These are phyloP conservation scores for Dionaea muscipula DNA, from an alignment of 179 eudicot species.

Conservation along the genomic window DNA sequence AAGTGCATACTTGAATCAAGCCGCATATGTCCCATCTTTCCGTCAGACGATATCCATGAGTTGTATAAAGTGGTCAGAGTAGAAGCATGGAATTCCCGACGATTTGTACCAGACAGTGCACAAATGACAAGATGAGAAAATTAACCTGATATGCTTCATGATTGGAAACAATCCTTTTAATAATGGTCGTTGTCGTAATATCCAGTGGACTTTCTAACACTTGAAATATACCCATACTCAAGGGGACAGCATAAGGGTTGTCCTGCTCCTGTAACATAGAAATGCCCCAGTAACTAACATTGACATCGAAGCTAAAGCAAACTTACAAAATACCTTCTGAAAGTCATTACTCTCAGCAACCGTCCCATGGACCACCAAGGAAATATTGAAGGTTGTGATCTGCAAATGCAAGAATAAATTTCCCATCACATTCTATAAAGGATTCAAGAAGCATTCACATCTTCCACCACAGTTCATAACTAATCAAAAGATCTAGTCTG, in stretches of 20 bases:
- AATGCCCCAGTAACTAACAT: conserved; percentile 6
- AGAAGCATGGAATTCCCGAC: no score
- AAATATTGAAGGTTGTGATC: conserved; percentile 85
- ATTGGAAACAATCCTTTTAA: conserved; percentile 80
- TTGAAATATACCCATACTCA: conserved; percentile 60
- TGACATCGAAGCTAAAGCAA: not conserved
- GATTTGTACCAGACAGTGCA: not conserved
- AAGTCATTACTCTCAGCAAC: conserved; percentile 78
- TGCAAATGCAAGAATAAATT: conserved; percentile 33
- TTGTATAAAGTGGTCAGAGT: no score
- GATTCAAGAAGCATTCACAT: no score
- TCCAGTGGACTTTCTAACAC: conserved; percentile 82
- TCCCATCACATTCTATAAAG: no score
- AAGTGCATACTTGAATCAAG: no score
- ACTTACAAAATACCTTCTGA: conserved; percentile 32
- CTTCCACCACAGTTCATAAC: no score
- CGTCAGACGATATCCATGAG: no score
- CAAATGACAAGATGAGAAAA: conserved; percentile 1
- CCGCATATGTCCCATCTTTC: no score
- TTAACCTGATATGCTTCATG: conserved; percentile 91
- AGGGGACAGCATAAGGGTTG: conserved; percentile 76
- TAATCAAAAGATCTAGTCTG: no score
- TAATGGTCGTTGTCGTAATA: conserved; percentile 81
- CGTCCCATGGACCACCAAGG: conserved; percentile 83
- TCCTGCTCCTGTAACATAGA: conserved; percentile 44